A percentile compares a stretch with the other conserved stretches of the same genome.
phyloP scores from a whole-genome alignment of 2,329 filamentous ascomycete species.

The Xylariaceae sp. region DNA sequence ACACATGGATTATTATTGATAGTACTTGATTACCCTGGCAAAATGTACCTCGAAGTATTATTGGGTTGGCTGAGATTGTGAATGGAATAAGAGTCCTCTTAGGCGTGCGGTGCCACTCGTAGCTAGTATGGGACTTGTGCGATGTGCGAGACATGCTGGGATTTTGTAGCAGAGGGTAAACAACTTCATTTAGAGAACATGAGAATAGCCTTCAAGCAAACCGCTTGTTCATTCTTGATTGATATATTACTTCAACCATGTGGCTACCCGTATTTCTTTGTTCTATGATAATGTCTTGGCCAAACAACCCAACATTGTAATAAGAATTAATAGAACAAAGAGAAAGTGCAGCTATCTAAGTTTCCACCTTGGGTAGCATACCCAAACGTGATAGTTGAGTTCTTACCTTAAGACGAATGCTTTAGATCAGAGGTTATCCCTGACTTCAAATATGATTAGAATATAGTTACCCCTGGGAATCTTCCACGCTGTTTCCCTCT shows the following conservation, averaged over 20 bases:
- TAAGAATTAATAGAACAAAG: too few relatives aligned
- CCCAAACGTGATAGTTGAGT: too few relatives aligned
- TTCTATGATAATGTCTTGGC: neutral
- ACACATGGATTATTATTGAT: slow-evolving; percentile 3
- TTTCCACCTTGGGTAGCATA: too few relatives aligned
- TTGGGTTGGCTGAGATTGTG: neutral
- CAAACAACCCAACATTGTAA: neutral
- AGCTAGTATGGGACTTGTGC: neutral
- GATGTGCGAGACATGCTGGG: neutral
- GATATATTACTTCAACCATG: neutral
- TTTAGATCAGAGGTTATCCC: too few relatives aligned
- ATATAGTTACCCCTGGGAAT: too few relatives aligned
- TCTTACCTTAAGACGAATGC: too few relatives aligned
- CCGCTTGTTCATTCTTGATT: neutral
- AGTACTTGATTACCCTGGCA: neutral
- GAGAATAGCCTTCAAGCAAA: neutral
- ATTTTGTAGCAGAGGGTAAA: neutral
- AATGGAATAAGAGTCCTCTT: too few relatives aligned
- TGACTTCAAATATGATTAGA: too few relatives aligned
- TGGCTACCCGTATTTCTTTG: neutral
- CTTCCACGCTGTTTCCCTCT: too few relatives aligned
- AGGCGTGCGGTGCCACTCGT: too few relatives aligned
- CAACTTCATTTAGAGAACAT: neutral
- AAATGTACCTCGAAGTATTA: neutral
- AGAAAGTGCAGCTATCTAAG: too few relatives aligned